Evolutionary conservation across 768 basidiomycete species (phyloP), one percentile per base, ranked within the genome.

Genomic region (Pulveroboletus ravenelii): DNA sequence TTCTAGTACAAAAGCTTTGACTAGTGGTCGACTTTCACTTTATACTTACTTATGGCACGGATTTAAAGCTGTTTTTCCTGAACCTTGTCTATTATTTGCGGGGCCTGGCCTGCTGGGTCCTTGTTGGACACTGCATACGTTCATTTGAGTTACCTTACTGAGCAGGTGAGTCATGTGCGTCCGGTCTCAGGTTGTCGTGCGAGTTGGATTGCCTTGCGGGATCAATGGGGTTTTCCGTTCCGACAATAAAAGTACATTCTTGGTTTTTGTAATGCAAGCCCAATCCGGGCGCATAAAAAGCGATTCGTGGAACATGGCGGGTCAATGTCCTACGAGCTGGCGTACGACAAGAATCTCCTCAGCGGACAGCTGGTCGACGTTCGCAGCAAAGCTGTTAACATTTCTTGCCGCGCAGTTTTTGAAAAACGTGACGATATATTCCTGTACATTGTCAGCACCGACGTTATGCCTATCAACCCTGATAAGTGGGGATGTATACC

Each of bases 321-420:
- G 31, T 63, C 47, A 70, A 54, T 59, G 55, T 42, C 56, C 62
- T 18, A 83, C 66, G 41, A 78, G 74, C 45, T 74, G 73, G 34
- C 72, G 79, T 29, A 91, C 67, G n/a, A 89, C 78, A 29, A 82
- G 57, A 48, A 78, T 79, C 67, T 93, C 90, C 57, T 90, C 88
- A 10, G 80, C 72, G 12, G 76, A 77, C 47, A 93, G 71, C 62
- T 86, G 81, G 15, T 82, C 85, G 1, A 84, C 80, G 3, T 85
- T 67, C 6, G 68, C 70, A 3, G 78, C 73, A 62, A 93, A 92
- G 47, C 80, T 77, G 57, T 73, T 78, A 27, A 74, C 77, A 48
- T 90, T 85, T 18, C 74, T 74, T 8, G 78, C 60, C 5, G 84
- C 84, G 47, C 81, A 85, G 58, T 90, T 82, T 47, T 73, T 74